Conservation (phyloP, 164 flowering plant genomes). For the Dillenia suffruticosa region DNA sequence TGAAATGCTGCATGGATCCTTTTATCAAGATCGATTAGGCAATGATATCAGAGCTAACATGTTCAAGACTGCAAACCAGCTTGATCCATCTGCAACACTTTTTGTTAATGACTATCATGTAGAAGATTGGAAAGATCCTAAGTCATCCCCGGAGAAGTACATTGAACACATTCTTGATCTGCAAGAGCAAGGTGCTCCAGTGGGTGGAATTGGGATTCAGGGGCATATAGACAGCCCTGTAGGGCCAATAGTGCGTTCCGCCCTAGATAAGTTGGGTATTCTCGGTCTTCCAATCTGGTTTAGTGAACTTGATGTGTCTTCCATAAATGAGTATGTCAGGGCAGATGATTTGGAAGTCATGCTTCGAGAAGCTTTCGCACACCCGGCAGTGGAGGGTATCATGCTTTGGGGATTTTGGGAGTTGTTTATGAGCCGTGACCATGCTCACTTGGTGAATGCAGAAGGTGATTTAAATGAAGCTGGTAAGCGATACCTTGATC, state of each 20-base stretch:
- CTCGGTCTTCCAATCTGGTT: slow-evolving; percentile 97
- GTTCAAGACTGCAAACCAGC: slow-evolving; percentile 77
- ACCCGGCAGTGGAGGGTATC: slow-evolving; percentile 86
- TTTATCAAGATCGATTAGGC: slow-evolving; percentile 73
- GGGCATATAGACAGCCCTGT: slow-evolving; percentile 88
- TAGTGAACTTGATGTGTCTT: slow-evolving; percentile 88
- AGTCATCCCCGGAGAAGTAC: slow-evolving; percentile 83
- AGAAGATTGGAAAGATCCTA: slow-evolving; percentile 77
- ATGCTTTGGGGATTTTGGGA: slow-evolving; percentile 99
- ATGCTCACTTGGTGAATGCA: slow-evolving; percentile 77
- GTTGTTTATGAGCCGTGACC: slow-evolving; percentile 81
- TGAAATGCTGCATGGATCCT: slow-evolving; percentile 94
- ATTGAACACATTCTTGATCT: slow-evolving; percentile 63
- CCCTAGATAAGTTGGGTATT: slow-evolving; percentile 71
- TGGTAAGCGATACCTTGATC: slow-evolving; percentile 57
- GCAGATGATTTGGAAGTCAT: slow-evolving; percentile 95
- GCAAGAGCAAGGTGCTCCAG: slow-evolving; percentile 86
- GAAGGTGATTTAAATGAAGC: slow-evolving; percentile 88
- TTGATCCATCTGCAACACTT: slow-evolving; percentile 69
- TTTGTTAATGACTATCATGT: slow-evolving; percentile 92
- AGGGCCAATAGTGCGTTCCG: slow-evolving; percentile 69
- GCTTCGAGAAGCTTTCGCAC: slow-evolving; percentile 86
- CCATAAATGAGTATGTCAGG: slow-evolving; percentile 70
- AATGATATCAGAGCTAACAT: slow-evolving; percentile 65
- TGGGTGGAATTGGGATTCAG: slow-evolving; percentile 88